Conservation (phyloP, 257 asterid species). For the Nicotiana otophora region DNA sequence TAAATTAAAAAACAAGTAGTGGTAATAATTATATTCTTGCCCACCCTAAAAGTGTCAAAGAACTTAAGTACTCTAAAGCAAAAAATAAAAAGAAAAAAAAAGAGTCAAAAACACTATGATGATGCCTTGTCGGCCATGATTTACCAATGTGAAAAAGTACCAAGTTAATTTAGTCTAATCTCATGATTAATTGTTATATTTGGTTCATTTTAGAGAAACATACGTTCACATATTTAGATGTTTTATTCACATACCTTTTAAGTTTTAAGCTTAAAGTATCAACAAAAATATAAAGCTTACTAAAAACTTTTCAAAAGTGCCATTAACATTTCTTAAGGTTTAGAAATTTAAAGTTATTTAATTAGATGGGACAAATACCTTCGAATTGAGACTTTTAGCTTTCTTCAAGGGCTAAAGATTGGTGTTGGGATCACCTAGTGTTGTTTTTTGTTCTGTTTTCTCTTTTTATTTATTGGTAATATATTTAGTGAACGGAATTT, state of each 20-base stretch:
- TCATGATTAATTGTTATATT: background rate
- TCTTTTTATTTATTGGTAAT: background rate
- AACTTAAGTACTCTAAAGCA: constrained; percentile 20
- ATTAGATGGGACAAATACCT: background rate
- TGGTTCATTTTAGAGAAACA: background rate
- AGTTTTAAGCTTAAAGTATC: background rate
- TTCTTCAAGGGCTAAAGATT: background rate
- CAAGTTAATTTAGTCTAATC: constrained; percentile 5
- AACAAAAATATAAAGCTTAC: background rate
- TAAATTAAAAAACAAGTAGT: background rate
- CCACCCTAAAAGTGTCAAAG: constrained; percentile 26
- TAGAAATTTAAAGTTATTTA: background rate
- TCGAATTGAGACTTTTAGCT: background rate
- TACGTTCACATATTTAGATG: background rate
- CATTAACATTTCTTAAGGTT: background rate
- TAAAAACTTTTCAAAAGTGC: background rate
- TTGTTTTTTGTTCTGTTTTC: background rate
- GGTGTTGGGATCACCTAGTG: background rate
- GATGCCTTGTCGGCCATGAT: constrained; percentile 58
- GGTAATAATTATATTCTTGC: constrained; percentile 13
- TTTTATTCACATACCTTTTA: background rate
- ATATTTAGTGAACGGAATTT: background rate
- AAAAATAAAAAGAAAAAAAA: background rate
- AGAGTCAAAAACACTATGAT: constrained; percentile 33
- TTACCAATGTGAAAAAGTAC: constrained; percentile 14